Evolutionary conservation across 2,329 filamentous ascomycete species (phyloP).

Genomic region (Colletotrichum cordylinicola): DNA sequence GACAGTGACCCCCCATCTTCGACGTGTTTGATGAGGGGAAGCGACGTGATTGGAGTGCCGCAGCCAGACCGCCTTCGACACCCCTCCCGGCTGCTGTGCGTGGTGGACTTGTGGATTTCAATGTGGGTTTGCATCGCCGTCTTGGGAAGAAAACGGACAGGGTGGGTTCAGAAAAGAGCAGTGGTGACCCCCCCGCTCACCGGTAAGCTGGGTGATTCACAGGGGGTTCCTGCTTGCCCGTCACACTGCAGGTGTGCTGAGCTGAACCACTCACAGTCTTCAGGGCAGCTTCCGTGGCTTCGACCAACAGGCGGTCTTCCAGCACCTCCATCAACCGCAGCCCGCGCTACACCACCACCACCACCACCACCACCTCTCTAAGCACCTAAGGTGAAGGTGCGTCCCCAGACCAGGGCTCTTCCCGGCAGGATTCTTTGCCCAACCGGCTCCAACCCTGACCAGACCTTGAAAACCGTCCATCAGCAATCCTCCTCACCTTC

Average conservation of each 20-base stretch:
- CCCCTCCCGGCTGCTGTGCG: background rate
- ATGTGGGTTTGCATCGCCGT: slow-evolving; percentile 1
- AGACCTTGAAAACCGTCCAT: slow-evolving; percentile 5
- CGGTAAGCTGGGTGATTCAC: background rate
- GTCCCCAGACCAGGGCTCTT: slow-evolving; percentile 14
- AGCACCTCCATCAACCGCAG: background rate
- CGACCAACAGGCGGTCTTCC: slow-evolving; percentile 5
- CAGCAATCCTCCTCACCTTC: slow-evolving; percentile 8
- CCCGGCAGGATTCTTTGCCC: slow-evolving; percentile 2
- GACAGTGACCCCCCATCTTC: background rate
- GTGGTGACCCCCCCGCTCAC: background rate
- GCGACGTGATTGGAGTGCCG: slow-evolving; percentile 4
- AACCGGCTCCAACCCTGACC: slow-evolving; percentile 19
- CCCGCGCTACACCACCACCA: background rate
- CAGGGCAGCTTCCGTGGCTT: background rate
- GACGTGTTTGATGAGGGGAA: background rate
- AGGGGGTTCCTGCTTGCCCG: background rate
- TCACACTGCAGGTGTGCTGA: slow-evolving; percentile 3
- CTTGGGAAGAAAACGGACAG: slow-evolving; percentile 7
- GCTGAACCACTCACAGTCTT: background rate
- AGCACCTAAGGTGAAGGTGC: background rate
- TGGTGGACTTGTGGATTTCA: slow-evolving; percentile 13
- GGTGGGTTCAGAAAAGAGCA: slow-evolving; percentile 7
- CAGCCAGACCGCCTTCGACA: slow-evolving; percentile 16
- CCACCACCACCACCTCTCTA: background rate